A percentile compares a stretch with the other conserved stretches of the same genome.
phyloP scores from a whole-genome alignment of 2,329 filamentous ascomycete genomes.

The Elsinoe perseae region DNA sequence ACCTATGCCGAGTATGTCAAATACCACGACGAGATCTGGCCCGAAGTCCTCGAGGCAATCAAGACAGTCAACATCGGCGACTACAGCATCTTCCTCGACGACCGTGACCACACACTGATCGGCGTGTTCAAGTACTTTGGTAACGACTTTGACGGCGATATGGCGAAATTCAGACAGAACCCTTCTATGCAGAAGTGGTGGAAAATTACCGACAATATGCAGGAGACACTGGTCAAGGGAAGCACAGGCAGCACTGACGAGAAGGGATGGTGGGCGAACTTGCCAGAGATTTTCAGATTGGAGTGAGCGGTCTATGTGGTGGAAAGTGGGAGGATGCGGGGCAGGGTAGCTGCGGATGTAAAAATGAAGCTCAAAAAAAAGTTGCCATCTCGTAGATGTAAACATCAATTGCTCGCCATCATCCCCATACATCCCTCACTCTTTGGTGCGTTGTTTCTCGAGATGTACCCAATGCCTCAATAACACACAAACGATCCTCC shows the following conservation, averaged over 20 bases:
- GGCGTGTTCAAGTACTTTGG: conserved; percentile 74
- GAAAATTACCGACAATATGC: conserved; percentile 70
- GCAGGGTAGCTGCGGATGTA: not conserved
- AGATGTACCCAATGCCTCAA: not conserved
- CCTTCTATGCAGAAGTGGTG: conserved; percentile 71
- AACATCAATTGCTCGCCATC: not conserved
- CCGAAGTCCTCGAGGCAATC: conserved; percentile 68
- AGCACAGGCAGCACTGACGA: conserved; percentile 52
- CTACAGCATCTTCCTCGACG: conserved; percentile 67
- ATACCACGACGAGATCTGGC: conserved; percentile 67
- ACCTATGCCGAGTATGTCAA: conserved; percentile 62
- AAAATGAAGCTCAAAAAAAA: conserved; percentile 7
- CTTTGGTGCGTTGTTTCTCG: not conserved
- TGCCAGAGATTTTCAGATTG: conserved; percentile 62
- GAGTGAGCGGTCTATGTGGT: conserved; percentile 29
- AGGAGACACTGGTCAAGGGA: conserved; percentile 53
- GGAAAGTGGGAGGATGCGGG: not conserved
- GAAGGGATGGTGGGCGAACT: conserved; percentile 56
- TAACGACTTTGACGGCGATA: conserved; percentile 62
- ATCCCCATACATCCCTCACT: not conserved
- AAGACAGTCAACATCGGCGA: conserved; percentile 66
- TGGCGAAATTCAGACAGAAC: conserved; percentile 67
- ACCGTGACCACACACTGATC: conserved; percentile 57
- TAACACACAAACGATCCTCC: not conserved
- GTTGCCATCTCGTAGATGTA: not conserved